Percentiles rank a stretch among this genome's conserved stretches.
Conservation (phyloP, 2,329 filamentous ascomycete species). For the Penicillium sp. region DNA sequence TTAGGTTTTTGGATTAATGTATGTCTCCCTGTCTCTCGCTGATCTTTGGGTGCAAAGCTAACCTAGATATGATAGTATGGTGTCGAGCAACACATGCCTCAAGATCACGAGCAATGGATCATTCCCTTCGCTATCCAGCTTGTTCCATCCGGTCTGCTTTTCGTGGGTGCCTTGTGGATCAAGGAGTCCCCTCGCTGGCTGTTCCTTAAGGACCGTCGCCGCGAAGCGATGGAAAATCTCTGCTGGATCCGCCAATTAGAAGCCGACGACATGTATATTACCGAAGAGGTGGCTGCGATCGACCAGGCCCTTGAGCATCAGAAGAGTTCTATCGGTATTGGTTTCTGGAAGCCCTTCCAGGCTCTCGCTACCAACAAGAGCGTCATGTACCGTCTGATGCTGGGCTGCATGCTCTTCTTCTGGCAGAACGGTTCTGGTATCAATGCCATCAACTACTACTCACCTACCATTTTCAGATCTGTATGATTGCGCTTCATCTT, state of each 20-base stretch:
- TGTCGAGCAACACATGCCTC: slow-evolving; percentile 39
- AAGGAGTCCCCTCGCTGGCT: slow-evolving; percentile 67
- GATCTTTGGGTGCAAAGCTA: slow-evolving; percentile 9
- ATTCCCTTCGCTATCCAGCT: slow-evolving; percentile 38
- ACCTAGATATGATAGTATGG: slow-evolving; percentile 47
- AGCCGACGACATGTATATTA: slow-evolving; percentile 58
- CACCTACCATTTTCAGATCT: slow-evolving; percentile 62
- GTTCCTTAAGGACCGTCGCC: slow-evolving; percentile 65
- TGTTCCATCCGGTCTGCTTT: slow-evolving; percentile 37
- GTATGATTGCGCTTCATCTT: slow-evolving; percentile 4
- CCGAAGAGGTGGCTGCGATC: slow-evolving; percentile 70
- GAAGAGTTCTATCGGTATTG: slow-evolving; percentile 60
- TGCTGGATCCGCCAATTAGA: slow-evolving; percentile 45
- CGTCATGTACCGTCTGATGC: slow-evolving; percentile 70
- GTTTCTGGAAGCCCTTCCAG: slow-evolving; percentile 72
- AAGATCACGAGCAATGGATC: slow-evolving; percentile 34
- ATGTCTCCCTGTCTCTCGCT: slow-evolving; percentile 13
- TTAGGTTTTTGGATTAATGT: slow-evolving; percentile 49
- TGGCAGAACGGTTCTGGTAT: slow-evolving; percentile 77
- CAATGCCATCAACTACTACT: slow-evolving; percentile 79
- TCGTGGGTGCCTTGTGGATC: slow-evolving; percentile 60
- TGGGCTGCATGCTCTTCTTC: slow-evolving; percentile 73
- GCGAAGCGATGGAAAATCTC: slow-evolving; percentile 60
- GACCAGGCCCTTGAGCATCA: slow-evolving; percentile 68
- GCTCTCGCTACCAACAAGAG: slow-evolving; percentile 53